Evolutionary conservation across 805 yeast genomes (phyloP).

Genomic region (Cyberlindnera subsufficiens): DNA sequence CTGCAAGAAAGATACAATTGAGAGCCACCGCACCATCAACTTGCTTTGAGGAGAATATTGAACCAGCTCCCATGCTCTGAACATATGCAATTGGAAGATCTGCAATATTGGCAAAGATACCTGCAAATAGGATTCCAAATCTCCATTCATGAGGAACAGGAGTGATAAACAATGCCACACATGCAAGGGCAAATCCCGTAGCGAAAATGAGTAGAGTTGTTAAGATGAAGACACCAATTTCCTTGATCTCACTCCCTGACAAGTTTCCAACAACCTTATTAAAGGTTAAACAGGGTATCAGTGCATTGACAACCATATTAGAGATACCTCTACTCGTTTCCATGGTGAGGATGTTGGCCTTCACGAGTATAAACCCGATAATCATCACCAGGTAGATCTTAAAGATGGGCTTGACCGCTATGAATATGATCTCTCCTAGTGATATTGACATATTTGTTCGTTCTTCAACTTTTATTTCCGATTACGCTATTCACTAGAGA

Average conservation of each 20-base stretch:
- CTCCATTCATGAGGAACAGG: conserved; percentile 43
- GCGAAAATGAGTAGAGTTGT: conserved; percentile 26
- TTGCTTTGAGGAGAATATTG: conserved; percentile 31
- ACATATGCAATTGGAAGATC: conserved; percentile 50
- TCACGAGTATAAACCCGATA: conserved; percentile 16
- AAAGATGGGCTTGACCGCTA: conserved; percentile 21
- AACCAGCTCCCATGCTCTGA: conserved; percentile 38
- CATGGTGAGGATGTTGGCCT: conserved; percentile 35
- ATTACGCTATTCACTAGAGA: no score
- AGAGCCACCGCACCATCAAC: conserved; percentile 44
- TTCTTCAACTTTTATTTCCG: no score
- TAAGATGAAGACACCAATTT: conserved; percentile 38
- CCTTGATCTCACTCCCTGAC: conserved; percentile 45
- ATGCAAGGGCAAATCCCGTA: conserved; percentile 36
- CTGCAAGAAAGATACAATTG: conserved; percentile 35
- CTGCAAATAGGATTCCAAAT: conserved; percentile 43
- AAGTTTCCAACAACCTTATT: conserved; percentile 46
- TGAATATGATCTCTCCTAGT: conserved; percentile 18
- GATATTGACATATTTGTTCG: conserved; percentile 2
- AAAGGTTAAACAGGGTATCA: conserved; percentile 50
- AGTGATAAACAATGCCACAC: conserved; percentile 29
- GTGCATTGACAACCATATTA: conserved; percentile 45
- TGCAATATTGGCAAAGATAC: conserved; percentile 44
- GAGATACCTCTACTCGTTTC: conserved; percentile 48
- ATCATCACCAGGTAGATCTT: conserved; percentile 21